phyloP scores from a whole-genome alignment of 2,329 filamentous ascomycete species.

The Pseudomassariella vexata region DNA sequence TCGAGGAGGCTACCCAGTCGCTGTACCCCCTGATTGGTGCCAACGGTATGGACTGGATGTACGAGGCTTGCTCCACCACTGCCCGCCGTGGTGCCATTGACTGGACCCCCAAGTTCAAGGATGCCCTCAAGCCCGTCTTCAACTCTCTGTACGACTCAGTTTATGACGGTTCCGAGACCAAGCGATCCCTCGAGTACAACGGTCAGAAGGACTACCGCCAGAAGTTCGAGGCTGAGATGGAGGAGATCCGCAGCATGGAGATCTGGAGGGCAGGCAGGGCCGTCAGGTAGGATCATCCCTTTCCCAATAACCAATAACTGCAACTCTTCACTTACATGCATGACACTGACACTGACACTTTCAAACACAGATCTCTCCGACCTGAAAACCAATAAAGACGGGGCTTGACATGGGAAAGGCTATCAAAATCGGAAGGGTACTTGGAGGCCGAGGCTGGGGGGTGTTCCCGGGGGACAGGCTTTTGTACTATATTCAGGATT shows the following conservation, averaged over 20 bases:
- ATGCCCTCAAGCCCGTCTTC: slow-evolving; percentile 97
- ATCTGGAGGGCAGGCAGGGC: slow-evolving; percentile 99
- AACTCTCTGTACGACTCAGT: slow-evolving; percentile 94
- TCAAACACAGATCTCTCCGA: slow-evolving; percentile 58
- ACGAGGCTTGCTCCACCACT: slow-evolving; percentile 97
- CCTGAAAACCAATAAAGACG: slow-evolving; percentile 79
- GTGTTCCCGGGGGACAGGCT: slow-evolving; percentile 16
- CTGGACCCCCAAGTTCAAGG: slow-evolving; percentile 97
- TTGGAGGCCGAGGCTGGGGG: slow-evolving; percentile 13
- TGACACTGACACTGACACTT: slow-evolving; percentile 17
- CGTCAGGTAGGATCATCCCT: slow-evolving; percentile 58
- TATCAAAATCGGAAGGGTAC: slow-evolving; percentile 14
- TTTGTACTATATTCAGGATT: slow-evolving; percentile 32
- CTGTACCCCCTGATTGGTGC: slow-evolving; percentile 95
- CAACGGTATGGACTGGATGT: slow-evolving; percentile 99
- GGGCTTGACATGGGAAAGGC: slow-evolving; percentile 12
- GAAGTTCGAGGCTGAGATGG: slow-evolving; percentile 96
- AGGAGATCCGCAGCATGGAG: slow-evolving; percentile 96
- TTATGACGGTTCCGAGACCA: slow-evolving; percentile 84
- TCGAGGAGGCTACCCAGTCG: slow-evolving; percentile 97
- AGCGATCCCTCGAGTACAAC: slow-evolving; percentile 97
- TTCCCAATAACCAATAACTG: background rate
- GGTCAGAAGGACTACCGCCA: slow-evolving; percentile 91
- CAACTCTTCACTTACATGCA: too few species aligned
- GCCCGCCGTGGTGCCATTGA: slow-evolving; percentile 97